Evolutionary conservation across 2,329 filamentous ascomycete genomes (phyloP).

Genomic region (Colletotrichum somersetense): DNA sequence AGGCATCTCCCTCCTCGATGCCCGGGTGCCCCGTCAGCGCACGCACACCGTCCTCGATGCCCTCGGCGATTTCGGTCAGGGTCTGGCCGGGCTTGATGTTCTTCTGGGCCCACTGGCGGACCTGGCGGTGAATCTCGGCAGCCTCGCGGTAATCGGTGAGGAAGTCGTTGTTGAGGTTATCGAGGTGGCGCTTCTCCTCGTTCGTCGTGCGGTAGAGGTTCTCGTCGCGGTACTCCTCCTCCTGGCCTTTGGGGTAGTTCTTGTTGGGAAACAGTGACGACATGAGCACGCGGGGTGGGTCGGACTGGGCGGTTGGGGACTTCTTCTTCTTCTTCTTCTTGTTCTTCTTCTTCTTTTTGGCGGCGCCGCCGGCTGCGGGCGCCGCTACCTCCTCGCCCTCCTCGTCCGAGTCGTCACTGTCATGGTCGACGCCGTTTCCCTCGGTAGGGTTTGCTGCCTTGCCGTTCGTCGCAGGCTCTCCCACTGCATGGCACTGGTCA

Average conservation of each 20-base stretch:
- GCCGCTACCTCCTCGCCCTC: constrained; percentile 59
- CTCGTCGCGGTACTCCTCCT: constrained; percentile 82
- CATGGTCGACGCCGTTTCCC: constrained; percentile 53
- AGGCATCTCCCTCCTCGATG: constrained; percentile 81
- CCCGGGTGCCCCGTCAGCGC: constrained; percentile 82
- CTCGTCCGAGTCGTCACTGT: constrained; percentile 66
- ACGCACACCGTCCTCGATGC: constrained; percentile 85
- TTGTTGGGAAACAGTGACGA: constrained; percentile 80
- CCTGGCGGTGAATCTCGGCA: constrained; percentile 87
- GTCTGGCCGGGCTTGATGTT: constrained; percentile 85
- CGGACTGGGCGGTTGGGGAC: constrained; percentile 77
- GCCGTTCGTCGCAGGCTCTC: constrained; percentile 55
- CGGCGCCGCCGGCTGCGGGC: constrained; percentile 53
- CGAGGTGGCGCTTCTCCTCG: constrained; percentile 87
- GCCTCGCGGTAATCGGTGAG: constrained; percentile 84
- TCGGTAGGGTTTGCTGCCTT: constrained; percentile 54
- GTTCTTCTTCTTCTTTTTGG: constrained; percentile 86
- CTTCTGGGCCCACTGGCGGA: constrained; percentile 85
- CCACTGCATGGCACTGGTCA: constrained; percentile 51
- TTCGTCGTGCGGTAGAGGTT: constrained; percentile 83
- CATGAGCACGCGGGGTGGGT: constrained; percentile 80
- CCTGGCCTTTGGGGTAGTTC: constrained; percentile 82
- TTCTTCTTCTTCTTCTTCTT: constrained; percentile 79
- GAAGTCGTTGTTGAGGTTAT: constrained; percentile 74
- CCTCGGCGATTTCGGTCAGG: constrained; percentile 85